phyloP scores from a whole-genome alignment of 2,329 filamentous ascomycete species.

The Trichophyton benhamiae region DNA sequence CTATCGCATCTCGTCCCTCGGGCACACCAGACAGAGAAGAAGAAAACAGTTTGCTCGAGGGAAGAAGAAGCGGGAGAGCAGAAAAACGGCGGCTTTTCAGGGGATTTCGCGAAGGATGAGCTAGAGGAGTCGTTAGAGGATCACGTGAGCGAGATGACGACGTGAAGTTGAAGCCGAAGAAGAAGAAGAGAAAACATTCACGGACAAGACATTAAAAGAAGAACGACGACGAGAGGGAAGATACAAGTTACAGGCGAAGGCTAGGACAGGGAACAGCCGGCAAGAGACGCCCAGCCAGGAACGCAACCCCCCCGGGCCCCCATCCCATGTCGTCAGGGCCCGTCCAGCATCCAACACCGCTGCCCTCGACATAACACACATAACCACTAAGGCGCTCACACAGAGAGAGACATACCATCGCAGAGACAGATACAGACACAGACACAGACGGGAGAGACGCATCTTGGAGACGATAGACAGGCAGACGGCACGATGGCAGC shows the following conservation, averaged over 20 bases:
- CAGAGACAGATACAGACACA: not conserved
- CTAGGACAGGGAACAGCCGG: not conserved
- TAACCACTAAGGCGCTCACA: not conserved
- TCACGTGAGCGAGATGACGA: not conserved
- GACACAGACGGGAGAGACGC: not conserved
- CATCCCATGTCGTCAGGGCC: not conserved
- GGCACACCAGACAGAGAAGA: not conserved
- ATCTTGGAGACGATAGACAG: not conserved
- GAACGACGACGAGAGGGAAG: not conserved
- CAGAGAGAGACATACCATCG: not conserved
- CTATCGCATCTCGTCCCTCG: not conserved
- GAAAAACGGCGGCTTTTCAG: not conserved
- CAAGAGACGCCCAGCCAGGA: not conserved
- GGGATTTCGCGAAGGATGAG: not conserved
- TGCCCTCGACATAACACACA: not conserved
- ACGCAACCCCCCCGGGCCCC: not conserved
- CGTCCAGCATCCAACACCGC: not conserved
- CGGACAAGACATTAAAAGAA: not conserved
- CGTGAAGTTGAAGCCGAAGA: not conserved
- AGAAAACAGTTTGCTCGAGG: not conserved
- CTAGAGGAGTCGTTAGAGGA: not conserved
- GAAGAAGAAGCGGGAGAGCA: not conserved
- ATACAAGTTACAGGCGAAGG: not conserved
- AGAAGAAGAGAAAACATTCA: not conserved
- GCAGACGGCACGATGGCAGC: conserved; percentile 32